Base-by-base conservation (phyloP, 2,329 filamentous ascomycete species). In the Paracamarosporium sp. region DNA sequence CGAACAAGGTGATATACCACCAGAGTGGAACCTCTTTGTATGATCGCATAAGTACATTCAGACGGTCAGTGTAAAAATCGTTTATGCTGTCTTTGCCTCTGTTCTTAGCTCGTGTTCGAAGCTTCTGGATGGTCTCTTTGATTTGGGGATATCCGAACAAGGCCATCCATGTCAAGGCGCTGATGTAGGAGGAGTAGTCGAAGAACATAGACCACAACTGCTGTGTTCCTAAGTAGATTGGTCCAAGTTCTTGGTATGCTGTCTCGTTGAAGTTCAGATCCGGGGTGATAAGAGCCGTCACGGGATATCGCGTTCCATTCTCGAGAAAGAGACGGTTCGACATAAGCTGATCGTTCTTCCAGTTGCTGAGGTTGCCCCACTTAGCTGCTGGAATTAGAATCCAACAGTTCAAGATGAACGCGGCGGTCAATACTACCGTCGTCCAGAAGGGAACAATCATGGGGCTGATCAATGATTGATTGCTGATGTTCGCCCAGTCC, bases 401-500 rank as follows among this genome's bases (percentile, higher is more conserved):
- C 85, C 86, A 88, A 61, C 82, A 84, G 64, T 81, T 85, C 60
- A 84, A 73, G 1, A 79, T 83, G 62, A 85, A 88, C 0, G 83
- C 85, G 11, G 74, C 53, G 58, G 86, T 87, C 24, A 84, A 73
- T 27, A 86, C 76, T 17, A 85, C 81, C 31, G 86, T 85, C 0
- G 85, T 86, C 75, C 84, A 87, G 78, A 83, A 88, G 0, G 83
- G 86, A 3, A 86, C 75, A 60, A 87, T 63, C 53, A 80, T 78
- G 0, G 77, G 74, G 12, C 79, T 85, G 11, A 77, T 79, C 41
- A 67, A 57, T 0, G 58, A 55, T 22, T 78, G 78, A 25, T 81
- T 82, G n/a, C 81, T 80, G 50, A 88, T 82, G 59, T 84, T 87
- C 3, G 85, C 85, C 85, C 85, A 88, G 63, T 88, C 83, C 17